A percentile compares a stretch with the other conserved stretches of the same genome.
Conservation (phyloP, 495 filamentous ascomycete genomes). For the Podospora bellae-mahoneyi region DNA sequence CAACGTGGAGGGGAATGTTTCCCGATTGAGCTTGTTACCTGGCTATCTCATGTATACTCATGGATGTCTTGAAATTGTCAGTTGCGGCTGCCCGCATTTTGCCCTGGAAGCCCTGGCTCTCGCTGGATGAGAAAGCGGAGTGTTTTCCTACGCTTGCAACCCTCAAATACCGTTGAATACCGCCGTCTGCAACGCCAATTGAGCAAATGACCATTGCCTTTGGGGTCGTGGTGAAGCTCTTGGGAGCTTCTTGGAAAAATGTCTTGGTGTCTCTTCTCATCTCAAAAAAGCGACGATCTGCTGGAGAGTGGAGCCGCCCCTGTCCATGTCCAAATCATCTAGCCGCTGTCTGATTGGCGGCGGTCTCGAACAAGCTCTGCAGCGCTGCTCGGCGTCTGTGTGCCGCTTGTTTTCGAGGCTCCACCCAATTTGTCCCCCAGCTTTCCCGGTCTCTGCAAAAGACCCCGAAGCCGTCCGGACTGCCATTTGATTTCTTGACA, state of each 20-base stretch:
- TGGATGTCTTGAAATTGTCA: constrained; percentile 1
- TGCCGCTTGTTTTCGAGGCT: background rate
- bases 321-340: constrained; percentile 17
- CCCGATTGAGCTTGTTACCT: constrained; percentile 10
- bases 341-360: constrained; percentile 14
- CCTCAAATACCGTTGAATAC: constrained; percentile 12
- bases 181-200: constrained; percentile 4
- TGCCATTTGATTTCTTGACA: background rate
- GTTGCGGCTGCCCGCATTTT: constrained; percentile 8
- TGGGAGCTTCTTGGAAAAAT: background rate
- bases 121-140: constrained; percentile 2
- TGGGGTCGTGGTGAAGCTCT: constrained; percentile 2
- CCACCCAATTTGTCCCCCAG: constrained; percentile 20
- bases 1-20: background rate
- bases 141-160: constrained; percentile 3
- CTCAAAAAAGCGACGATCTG: constrained; percentile 10
- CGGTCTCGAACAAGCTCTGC: constrained; percentile 14
- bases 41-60: background rate
- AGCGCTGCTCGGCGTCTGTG: constrained; percentile 5
- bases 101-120: background rate
- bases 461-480: constrained; percentile 7
- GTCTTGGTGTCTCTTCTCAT: background rate
- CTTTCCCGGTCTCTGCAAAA: constrained; percentile 12
- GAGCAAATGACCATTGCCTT: constrained; percentile 11
- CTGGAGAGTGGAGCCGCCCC: background rate